Evolutionary conservation across 495 filamentous ascomycete species (phyloP), one percentile per base, ranked within the genome.

Genomic region (Neurospora sp.): DNA sequence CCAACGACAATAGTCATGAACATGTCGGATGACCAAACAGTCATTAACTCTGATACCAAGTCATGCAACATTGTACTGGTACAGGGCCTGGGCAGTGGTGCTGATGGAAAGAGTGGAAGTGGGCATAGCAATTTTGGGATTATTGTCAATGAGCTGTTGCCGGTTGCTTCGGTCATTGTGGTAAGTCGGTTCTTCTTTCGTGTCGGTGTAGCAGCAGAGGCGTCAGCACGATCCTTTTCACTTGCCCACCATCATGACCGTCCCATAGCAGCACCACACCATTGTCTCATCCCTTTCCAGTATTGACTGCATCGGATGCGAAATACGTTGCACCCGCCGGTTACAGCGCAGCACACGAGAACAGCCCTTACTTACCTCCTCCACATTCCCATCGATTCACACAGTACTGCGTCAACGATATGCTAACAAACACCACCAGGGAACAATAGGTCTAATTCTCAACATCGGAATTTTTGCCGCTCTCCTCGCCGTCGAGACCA

Each of bases 381-480:
- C 27, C 54, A 35, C 27, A 62, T 35, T 35, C 0, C 14, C 12
- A 16, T 16, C 6, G 12, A 18, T 9, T 18, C 7, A 9, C 14
- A 18, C 12, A 35, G 12, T 14, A 37, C 3, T 35, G 14, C 27
- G 27, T 37, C 27, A 37, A 35, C 6, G 6, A 35, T 18, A 0
- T 37, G 31, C 54, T 66, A 37, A 66, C 54, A 37, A 8, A 12
- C 5, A 31, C 0, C 10, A 69, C n/a, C 40, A 81, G 79, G 79
- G 78, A 23, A 73, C 70, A 39, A 20, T 78, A 20, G 79, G 79
- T 0, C 72, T 81, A 14, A 46, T 72, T 12, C 54, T 75, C 74
- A 79, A 77, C 74, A 74, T 77, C 23, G 74, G 48, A 39, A 72
- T 76, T 1, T 78, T 81, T 69, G 70, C 66, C 31, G 37, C 74